Conservation (phyloP, 2,329 filamentous ascomycete genomes). For the Fusarium sp. region DNA sequence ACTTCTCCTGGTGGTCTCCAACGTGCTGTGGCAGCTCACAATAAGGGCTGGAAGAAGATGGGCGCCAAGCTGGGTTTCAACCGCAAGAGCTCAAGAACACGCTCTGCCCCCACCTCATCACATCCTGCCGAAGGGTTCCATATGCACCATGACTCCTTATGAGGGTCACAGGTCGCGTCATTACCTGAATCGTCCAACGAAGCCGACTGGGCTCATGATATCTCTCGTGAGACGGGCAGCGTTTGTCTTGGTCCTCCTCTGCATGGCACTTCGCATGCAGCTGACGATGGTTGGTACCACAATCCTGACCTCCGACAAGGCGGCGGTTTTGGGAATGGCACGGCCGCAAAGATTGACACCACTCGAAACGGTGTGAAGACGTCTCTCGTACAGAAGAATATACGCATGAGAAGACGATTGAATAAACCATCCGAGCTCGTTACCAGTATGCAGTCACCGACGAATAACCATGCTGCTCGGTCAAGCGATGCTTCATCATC, state of each 20-base stretch:
- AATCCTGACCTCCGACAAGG: constrained; percentile 35
- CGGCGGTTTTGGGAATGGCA: constrained; percentile 55
- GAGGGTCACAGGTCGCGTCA: constrained; percentile 69
- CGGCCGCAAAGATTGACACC: constrained; percentile 60
- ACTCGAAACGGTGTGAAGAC: constrained; percentile 22
- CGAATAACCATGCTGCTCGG: constrained; percentile 6
- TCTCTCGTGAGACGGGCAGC: constrained; percentile 54
- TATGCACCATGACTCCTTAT: constrained; percentile 59
- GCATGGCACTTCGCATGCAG: constrained; percentile 36
- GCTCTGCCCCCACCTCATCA: constrained; percentile 58
- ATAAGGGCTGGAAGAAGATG: constrained; percentile 73
- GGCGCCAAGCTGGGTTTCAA: constrained; percentile 69
- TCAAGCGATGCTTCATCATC: constrained; percentile 1
- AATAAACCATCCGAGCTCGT: constrained; percentile 26
- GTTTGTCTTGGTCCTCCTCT: constrained; percentile 59
- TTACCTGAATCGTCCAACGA: constrained; percentile 53
- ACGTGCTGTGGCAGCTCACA: constrained; percentile 64
- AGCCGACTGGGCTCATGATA: constrained; percentile 37
- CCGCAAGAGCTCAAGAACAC: constrained; percentile 61
- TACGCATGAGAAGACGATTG: constrained; percentile 40
- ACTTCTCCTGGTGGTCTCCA: constrained; percentile 65
- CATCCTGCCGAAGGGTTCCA: constrained; percentile 52
- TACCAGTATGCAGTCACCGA: not conserved
- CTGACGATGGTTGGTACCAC: constrained; percentile 36
- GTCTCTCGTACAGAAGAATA: constrained; percentile 42